A percentile compares a stretch with the other conserved stretches of the same genome.
These are phyloP conservation scores for Sarocladium strictum DNA, from an alignment of 2,329 filamentous ascomycete species.

Conservation along the genomic window DNA sequence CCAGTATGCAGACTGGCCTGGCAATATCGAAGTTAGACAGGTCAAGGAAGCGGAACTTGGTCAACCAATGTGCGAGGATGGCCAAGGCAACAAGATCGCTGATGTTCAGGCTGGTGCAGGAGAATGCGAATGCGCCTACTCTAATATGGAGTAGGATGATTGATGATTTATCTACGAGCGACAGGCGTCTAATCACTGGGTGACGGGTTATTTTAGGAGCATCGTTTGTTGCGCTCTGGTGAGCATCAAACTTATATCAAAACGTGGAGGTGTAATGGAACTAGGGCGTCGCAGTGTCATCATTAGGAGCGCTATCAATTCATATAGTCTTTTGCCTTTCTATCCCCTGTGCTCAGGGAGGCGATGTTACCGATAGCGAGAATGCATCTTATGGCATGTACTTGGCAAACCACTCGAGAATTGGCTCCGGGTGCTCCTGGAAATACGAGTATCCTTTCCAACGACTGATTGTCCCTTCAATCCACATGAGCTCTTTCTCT, in stretches of 20 bases:
- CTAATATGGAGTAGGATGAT: slow-evolving; percentile 22
- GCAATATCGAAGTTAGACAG: slow-evolving; percentile 50
- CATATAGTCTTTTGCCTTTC: neutral
- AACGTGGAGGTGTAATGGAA: neutral
- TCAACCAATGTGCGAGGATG: slow-evolving; percentile 48
- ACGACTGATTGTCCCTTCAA: slow-evolving; percentile 8
- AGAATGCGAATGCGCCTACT: slow-evolving; percentile 33
- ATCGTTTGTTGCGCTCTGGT: neutral
- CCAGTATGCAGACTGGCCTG: slow-evolving; percentile 46
- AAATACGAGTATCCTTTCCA: slow-evolving; percentile 12
- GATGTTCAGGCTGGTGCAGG: slow-evolving; percentile 29
- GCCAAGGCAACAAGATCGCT: slow-evolving; percentile 28
- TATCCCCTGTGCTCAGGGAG: no score
- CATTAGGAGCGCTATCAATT: neutral
- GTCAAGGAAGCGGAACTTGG: slow-evolving; percentile 31
- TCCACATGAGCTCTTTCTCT: slow-evolving; percentile 10
- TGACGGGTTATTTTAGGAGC: neutral
- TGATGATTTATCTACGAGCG: neutral
- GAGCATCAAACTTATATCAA: neutral
- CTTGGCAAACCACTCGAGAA: slow-evolving; percentile 8
- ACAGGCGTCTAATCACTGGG: neutral
- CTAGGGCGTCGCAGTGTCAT: neutral
- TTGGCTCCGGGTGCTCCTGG: neutral
- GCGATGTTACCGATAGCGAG: no score
- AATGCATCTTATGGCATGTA: neutral